These are phyloP conservation scores for Talaromyces proteolyticus DNA, from an alignment of 495 filamentous ascomycete species.

Conservation along the genomic window DNA sequence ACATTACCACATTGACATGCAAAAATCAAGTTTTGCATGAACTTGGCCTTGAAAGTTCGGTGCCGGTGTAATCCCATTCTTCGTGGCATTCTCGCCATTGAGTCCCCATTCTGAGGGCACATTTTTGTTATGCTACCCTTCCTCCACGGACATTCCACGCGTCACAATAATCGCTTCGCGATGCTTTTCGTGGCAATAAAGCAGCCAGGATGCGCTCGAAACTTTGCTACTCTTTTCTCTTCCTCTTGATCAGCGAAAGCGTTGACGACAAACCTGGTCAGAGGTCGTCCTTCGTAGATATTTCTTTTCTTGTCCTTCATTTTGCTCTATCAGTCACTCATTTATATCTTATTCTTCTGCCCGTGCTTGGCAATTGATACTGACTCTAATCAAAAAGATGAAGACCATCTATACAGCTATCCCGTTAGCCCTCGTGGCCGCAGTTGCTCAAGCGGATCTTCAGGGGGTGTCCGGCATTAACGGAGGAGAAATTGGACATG, in stretches of 20 bases:
- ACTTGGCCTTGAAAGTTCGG: neutral
- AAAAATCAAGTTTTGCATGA: neutral
- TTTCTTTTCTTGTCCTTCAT: slow-evolving; percentile 5
- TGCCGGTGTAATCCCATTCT: no score
- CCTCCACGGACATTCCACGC: slow-evolving; percentile 1
- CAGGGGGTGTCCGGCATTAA: slow-evolving; percentile 13
- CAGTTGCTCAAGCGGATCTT: slow-evolving; percentile 28
- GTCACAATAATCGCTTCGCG: neutral
- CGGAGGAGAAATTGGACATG: neutral
- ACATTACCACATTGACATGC: neutral
- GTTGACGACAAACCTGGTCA: slow-evolving; percentile 2
- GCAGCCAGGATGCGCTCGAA: neutral
- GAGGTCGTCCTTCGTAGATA: slow-evolving; percentile 5
- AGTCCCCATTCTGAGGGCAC: neutral
- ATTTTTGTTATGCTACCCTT: slow-evolving; percentile 4
- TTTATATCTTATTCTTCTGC: slow-evolving; percentile 12
- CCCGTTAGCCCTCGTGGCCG: slow-evolving; percentile 32
- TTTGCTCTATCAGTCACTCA: slow-evolving; percentile 18
- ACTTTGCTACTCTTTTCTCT: neutral
- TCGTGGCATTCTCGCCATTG: slow-evolving; percentile 6
- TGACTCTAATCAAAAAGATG: slow-evolving; percentile 18
- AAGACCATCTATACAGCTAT: slow-evolving; percentile 35
- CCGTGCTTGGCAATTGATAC: slow-evolving; percentile 8
- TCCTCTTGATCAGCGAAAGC: slow-evolving; percentile 5
- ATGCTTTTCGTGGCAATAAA: slow-evolving; percentile 2